These are phyloP conservation scores for Takakia lepidozioides DNA, from an alignment of 225 moss, liverwort and hornwort genomes.

Conservation along the genomic window DNA sequence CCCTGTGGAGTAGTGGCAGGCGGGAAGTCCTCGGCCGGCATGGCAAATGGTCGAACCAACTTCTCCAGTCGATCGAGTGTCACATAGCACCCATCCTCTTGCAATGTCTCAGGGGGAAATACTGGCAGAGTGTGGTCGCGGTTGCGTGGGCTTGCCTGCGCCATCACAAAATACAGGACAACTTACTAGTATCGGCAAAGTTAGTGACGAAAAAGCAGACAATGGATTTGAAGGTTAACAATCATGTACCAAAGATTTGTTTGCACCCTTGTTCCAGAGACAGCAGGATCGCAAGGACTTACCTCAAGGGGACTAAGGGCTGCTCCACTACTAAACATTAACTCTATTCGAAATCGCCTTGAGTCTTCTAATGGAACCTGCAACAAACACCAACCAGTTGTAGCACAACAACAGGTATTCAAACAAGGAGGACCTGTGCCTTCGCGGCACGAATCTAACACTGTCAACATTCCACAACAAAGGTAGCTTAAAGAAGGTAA, in stretches of 20 bases:
- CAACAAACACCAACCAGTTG: constrained; percentile 6
- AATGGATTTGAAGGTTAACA: neutral
- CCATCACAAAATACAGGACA: constrained; percentile 11
- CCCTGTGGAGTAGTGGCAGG: constrained; percentile 96
- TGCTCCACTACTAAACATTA: constrained; percentile 97
- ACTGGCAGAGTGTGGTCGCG: constrained; percentile 98
- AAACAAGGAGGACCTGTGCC: no score
- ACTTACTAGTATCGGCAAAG: constrained; percentile 3
- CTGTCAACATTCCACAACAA: no score
- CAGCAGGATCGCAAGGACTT: neutral
- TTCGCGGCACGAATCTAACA: no score
- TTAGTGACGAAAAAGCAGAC: neutral
- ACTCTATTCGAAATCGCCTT: constrained; percentile 88
- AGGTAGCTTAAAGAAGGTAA: neutral
- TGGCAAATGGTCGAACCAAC: constrained; percentile 90
- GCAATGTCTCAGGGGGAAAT: constrained; percentile 70
- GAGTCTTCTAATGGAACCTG: constrained; percentile 92
- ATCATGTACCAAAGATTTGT: neutral
- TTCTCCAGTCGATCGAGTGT: constrained; percentile 92
- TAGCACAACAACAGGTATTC: neutral
- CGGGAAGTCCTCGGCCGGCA: constrained; percentile 99
- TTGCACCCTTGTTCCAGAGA: neutral
- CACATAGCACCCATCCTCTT: constrained; percentile 79
- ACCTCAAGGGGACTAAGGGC: constrained; percentile 96
- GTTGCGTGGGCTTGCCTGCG: constrained; percentile 85